Evolutionary conservation across 1,284 basidiomycete species (phyloP), one percentile per base, ranked within the genome.

Genomic region (Malassezia arunalokei): DNA sequence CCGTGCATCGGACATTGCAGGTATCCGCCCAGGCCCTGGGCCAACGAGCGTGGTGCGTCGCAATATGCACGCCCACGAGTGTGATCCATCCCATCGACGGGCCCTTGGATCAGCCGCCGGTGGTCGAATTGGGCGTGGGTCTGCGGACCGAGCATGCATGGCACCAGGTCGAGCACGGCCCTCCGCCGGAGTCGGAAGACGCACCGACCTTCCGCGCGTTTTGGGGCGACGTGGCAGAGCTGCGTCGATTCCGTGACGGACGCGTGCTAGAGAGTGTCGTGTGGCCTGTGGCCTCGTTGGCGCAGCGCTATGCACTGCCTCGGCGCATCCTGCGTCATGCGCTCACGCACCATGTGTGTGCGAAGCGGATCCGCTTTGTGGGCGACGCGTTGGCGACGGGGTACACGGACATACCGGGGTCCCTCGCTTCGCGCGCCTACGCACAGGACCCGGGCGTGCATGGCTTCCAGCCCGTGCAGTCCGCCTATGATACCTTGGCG

Each of bases 231-330:
- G 87, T 87, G 69, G 83, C 91, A 0, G 92, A 98, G 72, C 77
- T 96, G 17, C 81, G 94, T n/a, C 81, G 92, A 15, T 99, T 98
- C 79, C 91, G 95, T 73, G 91, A 98, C 66, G 92, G 92, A 0
- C 80, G 84, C 5, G 96, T 98, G 58, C 73, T 81, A 6, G 88
- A 96, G 74, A 89, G 86, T 68, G 88, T 98, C 11, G 89, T 96
- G 0, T 99, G 94, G 94, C 75, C 77, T 17, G 59, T 62, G 1
- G 54, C 58, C 11, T 56, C 51, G 6, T 56, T 59, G 7, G 58
- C 58, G 8, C 54, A 65, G 31, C 83, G 86, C 7, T 78, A 81
- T 2, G 80, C 83, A 46, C 83, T 98, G 37, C 88, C 90, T 0
- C 76, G 78, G 7, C 79, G 81, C 68, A 81, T 96, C 60, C 79